A percentile compares a stretch with the other conserved stretches of the same genome.
Conservation (phyloP, 2,329 filamentous ascomycete genomes). For the Herpotrichia juniperi region DNA sequence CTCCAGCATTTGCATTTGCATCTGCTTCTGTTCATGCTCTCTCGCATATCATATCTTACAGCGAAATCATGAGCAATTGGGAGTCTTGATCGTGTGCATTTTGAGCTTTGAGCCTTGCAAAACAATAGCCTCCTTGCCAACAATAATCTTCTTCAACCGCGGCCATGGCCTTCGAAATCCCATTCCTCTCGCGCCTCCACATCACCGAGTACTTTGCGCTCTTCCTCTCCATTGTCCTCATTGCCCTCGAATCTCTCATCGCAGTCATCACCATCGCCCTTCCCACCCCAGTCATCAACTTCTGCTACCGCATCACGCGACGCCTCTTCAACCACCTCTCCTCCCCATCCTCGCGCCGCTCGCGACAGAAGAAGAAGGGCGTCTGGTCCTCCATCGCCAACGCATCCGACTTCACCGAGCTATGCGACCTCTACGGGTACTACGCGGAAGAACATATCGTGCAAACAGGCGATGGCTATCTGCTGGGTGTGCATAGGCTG, state of each 20-base stretch:
- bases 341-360: slow-evolving; percentile 70
- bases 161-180: slow-evolving; percentile 58
- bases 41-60: neutral
- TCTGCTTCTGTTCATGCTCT: neutral
- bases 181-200: slow-evolving; percentile 66
- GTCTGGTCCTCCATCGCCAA: slow-evolving; percentile 80
- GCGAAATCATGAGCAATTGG: slow-evolving; percentile 4
- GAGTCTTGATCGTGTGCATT: neutral
- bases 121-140: too few relatives aligned
- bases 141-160: too few relatives aligned
- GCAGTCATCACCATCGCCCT: slow-evolving; percentile 86
- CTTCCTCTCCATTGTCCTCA: slow-evolving; percentile 79
- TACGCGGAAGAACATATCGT: slow-evolving; percentile 95
- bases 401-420: slow-evolving; percentile 88
- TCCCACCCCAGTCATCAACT: slow-evolving; percentile 77
- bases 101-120: neutral
- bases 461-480: slow-evolving; percentile 91
- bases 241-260: slow-evolving; percentile 81
- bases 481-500: slow-evolving; percentile 87
- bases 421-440: slow-evolving; percentile 92
- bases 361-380: slow-evolving; percentile 72
- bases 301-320: slow-evolving; percentile 84
- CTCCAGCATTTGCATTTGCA: neutral
- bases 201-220: slow-evolving; percentile 84
- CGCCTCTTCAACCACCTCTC: slow-evolving; percentile 81